These are phyloP conservation scores for Ocimum tenuiflorum DNA, from an alignment of 257 asterid genomes.

Conservation along the genomic window DNA sequence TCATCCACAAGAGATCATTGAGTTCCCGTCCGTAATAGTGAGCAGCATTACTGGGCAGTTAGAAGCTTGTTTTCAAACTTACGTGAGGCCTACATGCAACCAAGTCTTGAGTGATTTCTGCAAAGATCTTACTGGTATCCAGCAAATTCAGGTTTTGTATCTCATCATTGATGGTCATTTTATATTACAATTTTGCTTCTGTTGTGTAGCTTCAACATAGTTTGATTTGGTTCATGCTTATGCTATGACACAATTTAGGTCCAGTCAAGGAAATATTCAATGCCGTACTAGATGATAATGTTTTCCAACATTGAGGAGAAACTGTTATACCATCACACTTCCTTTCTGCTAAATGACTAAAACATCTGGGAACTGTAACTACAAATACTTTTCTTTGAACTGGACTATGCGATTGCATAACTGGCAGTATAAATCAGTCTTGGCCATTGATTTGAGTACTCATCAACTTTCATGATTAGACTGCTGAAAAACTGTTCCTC, in stretches of 20 bases:
- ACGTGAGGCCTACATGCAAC: conserved; percentile 80
- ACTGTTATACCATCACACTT: background rate
- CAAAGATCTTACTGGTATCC: conserved; percentile 91
- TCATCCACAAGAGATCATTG: conserved; percentile 90
- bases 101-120: conserved; percentile 74
- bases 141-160: conserved; percentile 73
- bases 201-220: background rate
- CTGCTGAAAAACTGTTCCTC: background rate
- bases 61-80: conserved; percentile 77
- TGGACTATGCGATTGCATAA: background rate
- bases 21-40: conserved; percentile 88
- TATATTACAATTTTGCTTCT: background rate
- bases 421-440: background rate
- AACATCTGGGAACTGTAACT: background rate
- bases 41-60: conserved; percentile 64
- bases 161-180: background rate
- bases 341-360: background rate
- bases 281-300: background rate
- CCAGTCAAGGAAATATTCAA: background rate
- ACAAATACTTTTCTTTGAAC: background rate
- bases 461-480: background rate
- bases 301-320: background rate
- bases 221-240: conserved; percentile 1
- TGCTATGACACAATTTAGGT: conserved; percentile 2
- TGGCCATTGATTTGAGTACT: background rate